Evolutionary conservation across 306 rosid genomes (phyloP), one percentile per base, ranked within the genome.

Genomic region (Neltuma alba): DNA sequence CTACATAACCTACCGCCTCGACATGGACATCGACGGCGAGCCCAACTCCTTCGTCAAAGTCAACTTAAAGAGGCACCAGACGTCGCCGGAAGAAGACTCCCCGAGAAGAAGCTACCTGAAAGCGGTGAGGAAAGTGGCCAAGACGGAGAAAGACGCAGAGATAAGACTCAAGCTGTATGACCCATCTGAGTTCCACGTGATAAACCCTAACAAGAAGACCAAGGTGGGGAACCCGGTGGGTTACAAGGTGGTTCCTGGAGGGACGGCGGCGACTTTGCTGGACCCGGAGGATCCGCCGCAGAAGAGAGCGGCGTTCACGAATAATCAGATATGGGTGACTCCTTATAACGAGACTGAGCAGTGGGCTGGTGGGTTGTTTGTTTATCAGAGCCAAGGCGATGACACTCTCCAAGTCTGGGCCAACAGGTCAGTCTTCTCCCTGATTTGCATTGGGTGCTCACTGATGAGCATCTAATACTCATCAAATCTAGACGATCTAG

Each of bases 281-380:
- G 97, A 92, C 70, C 79, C 40, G 25, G 91, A 92, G 13, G 98
- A 94, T 72, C 91, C 92, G 18, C 91, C 99, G 1, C 99, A 92
- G 72, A 89, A 78, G 87, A 86, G 97, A 18, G 95, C 97, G 25
- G 99, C 93, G 20, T 92, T 94, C 44, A 92, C 99, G 10, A 89
- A 94, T 23, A 92, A 91, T 71, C 97, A 92, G 69, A 91, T 94
- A 15, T 92, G 98, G 98, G 97, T 94, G 38, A 92, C 97, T 20
- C 98, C 94, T 14, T 92, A 92, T 45, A 94, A 92, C 70, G 79
- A 72, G 47, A 82, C 70, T 16, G 93, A 94, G 89, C 90, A 87
- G 45, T 94, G 95, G 97, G 98, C 98, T 2, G 97, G 95, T 5
- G 97, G 98, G 1, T 79, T 83, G 20, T 90, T 89, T 72, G 97